Conservation (phyloP, 768 basidiomycete species). For the Chlorophyllum brunneum region DNA sequence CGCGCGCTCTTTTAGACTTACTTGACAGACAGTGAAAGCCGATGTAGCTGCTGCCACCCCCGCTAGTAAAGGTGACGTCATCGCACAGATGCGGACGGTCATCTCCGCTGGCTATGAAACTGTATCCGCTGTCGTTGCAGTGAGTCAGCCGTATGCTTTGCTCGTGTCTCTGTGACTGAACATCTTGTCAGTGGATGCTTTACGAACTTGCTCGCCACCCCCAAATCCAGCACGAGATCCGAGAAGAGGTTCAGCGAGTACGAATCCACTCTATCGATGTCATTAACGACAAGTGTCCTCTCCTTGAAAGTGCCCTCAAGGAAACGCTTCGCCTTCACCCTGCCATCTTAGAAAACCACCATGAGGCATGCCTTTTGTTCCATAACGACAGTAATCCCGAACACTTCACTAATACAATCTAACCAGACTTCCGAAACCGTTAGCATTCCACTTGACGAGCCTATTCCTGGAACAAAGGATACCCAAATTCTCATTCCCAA, state of each 20-base stretch:
- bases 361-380: conserved; percentile 36
- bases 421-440: conserved; percentile 48
- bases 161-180: conserved; percentile 8
- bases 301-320: conserved; percentile 58
- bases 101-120: conserved; percentile 61
- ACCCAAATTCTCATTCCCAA: conserved; percentile 47
- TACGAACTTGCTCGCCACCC: conserved; percentile 56
- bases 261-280: conserved; percentile 49
- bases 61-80: conserved; percentile 43
- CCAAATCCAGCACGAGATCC: conserved; percentile 49
- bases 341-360: conserved; percentile 61
- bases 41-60: conserved; percentile 35
- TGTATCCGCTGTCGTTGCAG: conserved; percentile 42
- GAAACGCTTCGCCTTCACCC: conserved; percentile 63
- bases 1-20: not conserved
- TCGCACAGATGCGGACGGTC: conserved; percentile 59
- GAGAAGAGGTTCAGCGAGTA: conserved; percentile 46
- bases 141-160: conserved; percentile 22
- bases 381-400: not conserved
- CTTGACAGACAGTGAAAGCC: conserved; percentile 30
- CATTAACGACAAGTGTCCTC: conserved; percentile 43
- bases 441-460: conserved; percentile 50
- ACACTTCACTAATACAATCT: conserved; percentile 11
- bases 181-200: conserved; percentile 50
- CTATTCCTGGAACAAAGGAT: conserved; percentile 41